These are phyloP conservation scores for Rhizopogon roseolus DNA, from an alignment of 768 basidiomycete genomes.

Conservation along the genomic window DNA sequence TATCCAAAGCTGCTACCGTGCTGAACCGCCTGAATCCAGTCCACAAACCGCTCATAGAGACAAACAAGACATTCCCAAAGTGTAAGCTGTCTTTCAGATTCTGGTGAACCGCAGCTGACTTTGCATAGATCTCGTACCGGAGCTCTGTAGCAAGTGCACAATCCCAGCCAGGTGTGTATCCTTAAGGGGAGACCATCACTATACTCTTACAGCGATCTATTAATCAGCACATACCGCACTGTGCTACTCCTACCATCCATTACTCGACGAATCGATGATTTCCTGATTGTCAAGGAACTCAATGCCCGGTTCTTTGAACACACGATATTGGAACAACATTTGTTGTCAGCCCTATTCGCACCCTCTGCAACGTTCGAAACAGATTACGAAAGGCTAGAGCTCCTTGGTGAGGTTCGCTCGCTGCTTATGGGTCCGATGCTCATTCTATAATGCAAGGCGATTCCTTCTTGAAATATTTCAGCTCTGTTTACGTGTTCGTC, in stretches of 20 bases:
- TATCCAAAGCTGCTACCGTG: slow-evolving; percentile 44
- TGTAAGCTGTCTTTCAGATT: slow-evolving; percentile 39
- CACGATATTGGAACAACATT: slow-evolving; percentile 52
- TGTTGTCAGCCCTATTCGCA: slow-evolving; percentile 65
- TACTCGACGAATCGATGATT: slow-evolving; percentile 64
- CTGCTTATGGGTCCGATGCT: neutral
- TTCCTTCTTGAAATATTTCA: slow-evolving; percentile 76
- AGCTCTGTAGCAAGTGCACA: slow-evolving; percentile 67
- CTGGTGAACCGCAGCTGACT: slow-evolving; percentile 19
- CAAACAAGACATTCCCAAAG: slow-evolving; percentile 44
- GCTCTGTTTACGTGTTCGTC: slow-evolving; percentile 71
- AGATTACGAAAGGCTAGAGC: slow-evolving; percentile 82
- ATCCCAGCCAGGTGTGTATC: slow-evolving; percentile 62
- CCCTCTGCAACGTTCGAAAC: slow-evolving; percentile 65
- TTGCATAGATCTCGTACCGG: slow-evolving; percentile 73
- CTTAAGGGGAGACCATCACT: neutral
- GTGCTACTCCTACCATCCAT: slow-evolving; percentile 72
- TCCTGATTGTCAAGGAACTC: slow-evolving; percentile 73
- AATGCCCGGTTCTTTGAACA: slow-evolving; percentile 64
- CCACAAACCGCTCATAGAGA: slow-evolving; percentile 33
- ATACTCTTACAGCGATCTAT: slow-evolving; percentile 3
- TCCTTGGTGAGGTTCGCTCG: slow-evolving; percentile 55
- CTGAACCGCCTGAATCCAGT: slow-evolving; percentile 59
- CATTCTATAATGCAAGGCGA: slow-evolving; percentile 47
- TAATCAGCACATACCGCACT: slow-evolving; percentile 58